Conservation (phyloP, 805 yeast species). For the Starmerella apis region DNA sequence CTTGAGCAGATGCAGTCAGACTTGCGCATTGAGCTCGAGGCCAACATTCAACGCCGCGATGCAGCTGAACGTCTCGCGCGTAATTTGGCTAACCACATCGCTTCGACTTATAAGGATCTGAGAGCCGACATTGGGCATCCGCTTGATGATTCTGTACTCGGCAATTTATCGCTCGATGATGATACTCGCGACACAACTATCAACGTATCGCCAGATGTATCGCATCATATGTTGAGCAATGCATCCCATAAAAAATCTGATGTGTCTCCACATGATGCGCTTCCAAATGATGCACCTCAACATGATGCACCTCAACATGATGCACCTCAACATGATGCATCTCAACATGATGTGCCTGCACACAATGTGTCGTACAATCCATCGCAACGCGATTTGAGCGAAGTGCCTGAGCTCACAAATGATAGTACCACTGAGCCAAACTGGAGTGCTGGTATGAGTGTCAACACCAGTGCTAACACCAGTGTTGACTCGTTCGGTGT, state of each 20-base stretch:
- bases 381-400: background rate
- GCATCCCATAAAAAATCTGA: too few species aligned
- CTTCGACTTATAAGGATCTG: conserved; percentile 9
- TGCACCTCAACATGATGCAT: too few species aligned
- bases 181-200: background rate
- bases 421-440: conserved; percentile 1
- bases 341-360: too few species aligned
- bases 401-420: conserved; percentile 1
- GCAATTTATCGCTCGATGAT: background rate
- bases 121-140: conserved; percentile 2
- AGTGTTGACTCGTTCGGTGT: background rate
- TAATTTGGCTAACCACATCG: conserved; percentile 11
- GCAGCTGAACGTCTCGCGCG: conserved; percentile 15
- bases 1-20: conserved; percentile 20
- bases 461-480: background rate
- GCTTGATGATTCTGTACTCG: background rate
- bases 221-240: background rate
- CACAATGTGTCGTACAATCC: background rate
- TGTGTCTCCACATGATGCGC: too few species aligned
- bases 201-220: background rate
- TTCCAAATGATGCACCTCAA: too few species aligned
- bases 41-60: conserved; percentile 10
- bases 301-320: too few species aligned
- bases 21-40: conserved; percentile 17
- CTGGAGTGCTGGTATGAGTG: background rate